These are phyloP conservation scores for Papiliotrema terrestris DNA, from an alignment of 1,284 basidiomycete species.

Conservation along the genomic window DNA sequence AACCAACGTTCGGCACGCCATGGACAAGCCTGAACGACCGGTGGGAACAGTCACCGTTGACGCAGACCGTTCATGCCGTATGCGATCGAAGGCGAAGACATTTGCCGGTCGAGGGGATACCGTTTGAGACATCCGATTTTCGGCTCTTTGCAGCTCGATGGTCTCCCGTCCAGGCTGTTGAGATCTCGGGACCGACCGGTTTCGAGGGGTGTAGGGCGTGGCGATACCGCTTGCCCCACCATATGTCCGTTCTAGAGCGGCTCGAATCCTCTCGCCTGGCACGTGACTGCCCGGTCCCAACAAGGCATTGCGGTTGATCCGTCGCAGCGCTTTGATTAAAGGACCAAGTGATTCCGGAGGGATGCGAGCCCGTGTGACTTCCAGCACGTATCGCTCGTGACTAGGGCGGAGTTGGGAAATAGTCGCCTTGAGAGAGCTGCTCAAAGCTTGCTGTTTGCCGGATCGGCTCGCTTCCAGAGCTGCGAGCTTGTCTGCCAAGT, in stretches of 20 bases:
- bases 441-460: conserved; percentile 18
- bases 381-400: neutral
- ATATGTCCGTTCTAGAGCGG: conserved; percentile 28
- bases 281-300: conserved; percentile 38
- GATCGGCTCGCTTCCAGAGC: neutral
- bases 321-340: conserved; percentile 22
- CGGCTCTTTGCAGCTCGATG: neutral
- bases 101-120: neutral
- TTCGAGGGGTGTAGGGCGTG: neutral
- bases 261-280: conserved; percentile 40
- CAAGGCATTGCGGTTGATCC: conserved; percentile 38
- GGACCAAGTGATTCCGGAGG: conserved; percentile 14
- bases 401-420: conserved; percentile 10
- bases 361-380: conserved; percentile 19
- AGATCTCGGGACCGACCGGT: neutral
- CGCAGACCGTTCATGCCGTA: neutral
- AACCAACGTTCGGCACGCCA: neutral
- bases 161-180: neutral
- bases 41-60: neutral
- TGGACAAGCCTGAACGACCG: neutral
- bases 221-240: neutral
- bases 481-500: neutral
- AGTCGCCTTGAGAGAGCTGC: conserved; percentile 19
- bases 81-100: neutral
- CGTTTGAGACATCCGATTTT: neutral